Evolutionary conservation across 441 rosid genomes (phyloP).

Genomic region (Arabidopsis hybrid): DNA sequence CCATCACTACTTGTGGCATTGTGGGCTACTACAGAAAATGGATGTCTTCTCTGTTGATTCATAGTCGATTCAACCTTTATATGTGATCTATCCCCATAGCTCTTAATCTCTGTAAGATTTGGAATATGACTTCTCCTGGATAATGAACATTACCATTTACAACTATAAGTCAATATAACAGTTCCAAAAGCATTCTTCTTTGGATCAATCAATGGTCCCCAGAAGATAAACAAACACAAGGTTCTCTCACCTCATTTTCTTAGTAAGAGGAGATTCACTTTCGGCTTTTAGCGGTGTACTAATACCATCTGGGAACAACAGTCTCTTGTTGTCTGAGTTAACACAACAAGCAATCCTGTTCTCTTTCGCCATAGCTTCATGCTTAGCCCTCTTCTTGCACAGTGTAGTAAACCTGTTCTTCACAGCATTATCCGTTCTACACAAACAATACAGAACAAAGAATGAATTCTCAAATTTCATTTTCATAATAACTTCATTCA

Average conservation of each 20-base stretch:
- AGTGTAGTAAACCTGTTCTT: constrained; percentile 95
- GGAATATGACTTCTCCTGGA: constrained; percentile 78
- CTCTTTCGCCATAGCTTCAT: constrained; percentile 92
- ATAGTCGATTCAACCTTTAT: constrained; percentile 47
- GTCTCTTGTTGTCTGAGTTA: constrained; percentile 77
- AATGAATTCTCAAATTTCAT: background rate
- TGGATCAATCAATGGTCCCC: background rate
- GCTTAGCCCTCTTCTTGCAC: constrained; percentile 97
- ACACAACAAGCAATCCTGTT: constrained; percentile 57
- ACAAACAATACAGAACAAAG: constrained; percentile 26
- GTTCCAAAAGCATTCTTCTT: constrained; percentile 8
- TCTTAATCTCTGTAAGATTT: constrained; percentile 51
- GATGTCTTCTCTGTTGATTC: constrained; percentile 68
- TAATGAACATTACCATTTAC: background rate
- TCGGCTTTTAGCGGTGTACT: constrained; percentile 52
- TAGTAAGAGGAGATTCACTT: constrained; percentile 54
- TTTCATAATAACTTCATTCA: background rate
- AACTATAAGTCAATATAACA: constrained; percentile 14
- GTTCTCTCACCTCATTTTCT: constrained; percentile 65
- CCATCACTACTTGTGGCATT: constrained; percentile 50
- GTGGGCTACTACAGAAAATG: constrained; percentile 68
- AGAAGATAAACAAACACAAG: constrained; percentile 16
- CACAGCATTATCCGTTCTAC: constrained; percentile 99
- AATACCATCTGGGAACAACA: constrained; percentile 54
- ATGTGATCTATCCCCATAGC: constrained; percentile 66